phyloP scores from a whole-genome alignment of 2,329 filamentous ascomycete genomes.

The Diaporthe velutina region DNA sequence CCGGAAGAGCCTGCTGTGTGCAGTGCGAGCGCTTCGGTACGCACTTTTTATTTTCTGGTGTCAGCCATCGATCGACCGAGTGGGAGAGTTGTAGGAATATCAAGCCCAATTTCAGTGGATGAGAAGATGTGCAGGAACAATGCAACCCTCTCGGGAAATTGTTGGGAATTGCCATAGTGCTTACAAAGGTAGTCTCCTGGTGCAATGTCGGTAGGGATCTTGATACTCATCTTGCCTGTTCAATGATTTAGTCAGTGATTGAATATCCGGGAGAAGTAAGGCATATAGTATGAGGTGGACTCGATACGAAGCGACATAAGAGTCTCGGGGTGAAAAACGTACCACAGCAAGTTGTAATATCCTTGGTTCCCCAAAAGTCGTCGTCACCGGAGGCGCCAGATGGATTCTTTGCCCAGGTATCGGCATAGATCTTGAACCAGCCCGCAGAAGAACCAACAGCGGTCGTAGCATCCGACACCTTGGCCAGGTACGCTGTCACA shows the following conservation, averaged over 20 bases:
- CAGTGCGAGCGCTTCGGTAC: slow-evolving; percentile 63
- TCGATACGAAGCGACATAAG: background rate
- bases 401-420: slow-evolving; percentile 53
- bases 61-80: background rate
- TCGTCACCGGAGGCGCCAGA: slow-evolving; percentile 53
- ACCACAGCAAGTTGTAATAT: slow-evolving; percentile 55
- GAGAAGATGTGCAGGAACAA: background rate
- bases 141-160: background rate
- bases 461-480: slow-evolving; percentile 59
- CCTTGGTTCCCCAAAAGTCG: slow-evolving; percentile 61
- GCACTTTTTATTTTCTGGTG: slow-evolving; percentile 44
- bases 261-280: background rate
- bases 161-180: background rate
- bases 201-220: slow-evolving; percentile 49
- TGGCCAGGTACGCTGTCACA: slow-evolving; percentile 61
- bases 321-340: background rate
- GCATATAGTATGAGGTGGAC: too few relatives aligned
- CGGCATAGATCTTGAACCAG: slow-evolving; percentile 67
- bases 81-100: background rate
- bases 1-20: slow-evolving; percentile 54
- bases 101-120: background rate
- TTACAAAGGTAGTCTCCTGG: slow-evolving; percentile 55
- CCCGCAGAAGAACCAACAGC: slow-evolving; percentile 55
- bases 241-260: background rate
- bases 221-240: slow-evolving; percentile 52